Conservation (phyloP, 2,329 filamentous ascomycete genomes). For the Penicillium sclerotigenum region DNA sequence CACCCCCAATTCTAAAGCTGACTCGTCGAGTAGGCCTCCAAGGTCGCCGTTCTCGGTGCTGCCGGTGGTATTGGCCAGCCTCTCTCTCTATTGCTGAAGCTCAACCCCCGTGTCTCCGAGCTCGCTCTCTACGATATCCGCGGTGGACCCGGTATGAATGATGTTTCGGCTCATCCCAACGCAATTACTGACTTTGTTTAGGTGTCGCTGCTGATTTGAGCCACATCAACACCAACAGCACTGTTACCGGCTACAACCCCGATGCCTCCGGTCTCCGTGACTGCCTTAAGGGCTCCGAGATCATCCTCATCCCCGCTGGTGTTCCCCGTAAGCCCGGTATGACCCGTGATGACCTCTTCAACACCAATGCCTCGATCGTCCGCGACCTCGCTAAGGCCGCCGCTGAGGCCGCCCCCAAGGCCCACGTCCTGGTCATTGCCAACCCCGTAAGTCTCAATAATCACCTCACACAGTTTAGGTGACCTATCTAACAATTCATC, state of each 20-base stretch:
- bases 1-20: not conserved
- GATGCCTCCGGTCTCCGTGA: slow-evolving; percentile 70
- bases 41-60: slow-evolving; percentile 95
- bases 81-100: slow-evolving; percentile 95
- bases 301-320: slow-evolving; percentile 96
- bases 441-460: slow-evolving; percentile 67
- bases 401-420: slow-evolving; percentile 82
- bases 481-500: not conserved
- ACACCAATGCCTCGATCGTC: slow-evolving; percentile 99
- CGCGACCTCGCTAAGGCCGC: slow-evolving; percentile 95
- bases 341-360: slow-evolving; percentile 99
- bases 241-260: slow-evolving; percentile 83
- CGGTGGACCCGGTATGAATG: slow-evolving; percentile 75
- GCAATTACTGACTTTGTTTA: slow-evolving; percentile 38
- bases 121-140: slow-evolving; percentile 98
- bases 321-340: slow-evolving; percentile 99
- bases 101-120: slow-evolving; percentile 90
- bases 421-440: slow-evolving; percentile 95
- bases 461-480: not conserved
- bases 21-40: slow-evolving; percentile 67
- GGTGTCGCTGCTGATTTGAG: slow-evolving; percentile 97
- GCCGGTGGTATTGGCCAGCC: slow-evolving; percentile 98
- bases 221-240: slow-evolving; percentile 99
- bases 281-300: slow-evolving; percentile 81
- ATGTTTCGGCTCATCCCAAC: not conserved